These are phyloP conservation scores for Kwoniella botswanensis DNA, from an alignment of 768 basidiomycete species.

Conservation along the genomic window DNA sequence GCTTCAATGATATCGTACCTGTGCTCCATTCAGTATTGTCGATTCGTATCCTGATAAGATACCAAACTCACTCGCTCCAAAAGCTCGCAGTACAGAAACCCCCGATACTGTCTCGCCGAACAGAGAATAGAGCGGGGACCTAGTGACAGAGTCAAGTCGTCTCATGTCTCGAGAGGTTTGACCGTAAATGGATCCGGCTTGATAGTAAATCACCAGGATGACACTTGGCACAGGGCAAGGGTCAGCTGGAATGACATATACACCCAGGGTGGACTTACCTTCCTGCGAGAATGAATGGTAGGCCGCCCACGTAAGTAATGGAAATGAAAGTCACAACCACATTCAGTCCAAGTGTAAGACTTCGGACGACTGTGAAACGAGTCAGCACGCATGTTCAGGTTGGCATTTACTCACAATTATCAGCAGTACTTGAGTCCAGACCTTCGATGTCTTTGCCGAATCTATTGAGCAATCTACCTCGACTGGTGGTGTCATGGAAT, in stretches of 20 bases:
- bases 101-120: conserved; percentile 65
- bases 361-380: conserved; percentile 60
- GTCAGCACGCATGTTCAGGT: neutral
- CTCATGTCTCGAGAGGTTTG: conserved; percentile 73
- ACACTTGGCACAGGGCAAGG: conserved; percentile 32
- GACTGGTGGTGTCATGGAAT: conserved; percentile 89
- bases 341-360: conserved; percentile 72
- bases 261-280: conserved; percentile 23
- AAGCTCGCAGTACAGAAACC: conserved; percentile 71
- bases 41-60: too few relatives aligned
- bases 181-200: conserved; percentile 66
- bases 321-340: conserved; percentile 73
- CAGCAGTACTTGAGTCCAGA: conserved; percentile 79
- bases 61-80: conserved; percentile 70
- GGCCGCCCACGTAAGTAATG: conserved; percentile 77
- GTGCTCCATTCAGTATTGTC: conserved; percentile 9
- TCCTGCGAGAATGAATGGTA: conserved; percentile 70
- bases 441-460: conserved; percentile 80
- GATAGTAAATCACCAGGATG: conserved; percentile 57
- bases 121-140: conserved; percentile 65
- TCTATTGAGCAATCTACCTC: conserved; percentile 66
- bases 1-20: conserved; percentile 41
- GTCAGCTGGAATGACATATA: neutral
- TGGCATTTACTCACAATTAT: conserved; percentile 68
- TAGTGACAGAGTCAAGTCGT: conserved; percentile 61